These are phyloP conservation scores for Candida cerambycidarum DNA, from an alignment of 805 yeast genomes.

Conservation along the genomic window DNA sequence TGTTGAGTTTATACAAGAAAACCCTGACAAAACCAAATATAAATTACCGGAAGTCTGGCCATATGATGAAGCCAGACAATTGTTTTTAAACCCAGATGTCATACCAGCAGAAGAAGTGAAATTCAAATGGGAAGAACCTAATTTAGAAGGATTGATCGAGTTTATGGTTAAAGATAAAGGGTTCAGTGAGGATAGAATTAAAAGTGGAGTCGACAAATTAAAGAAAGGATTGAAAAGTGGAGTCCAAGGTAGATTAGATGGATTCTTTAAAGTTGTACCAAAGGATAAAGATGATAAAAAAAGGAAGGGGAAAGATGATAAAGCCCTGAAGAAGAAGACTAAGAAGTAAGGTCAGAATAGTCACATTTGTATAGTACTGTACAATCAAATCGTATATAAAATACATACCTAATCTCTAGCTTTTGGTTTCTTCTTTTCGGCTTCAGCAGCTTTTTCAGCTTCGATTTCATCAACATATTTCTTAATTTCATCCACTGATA, in stretches of 20 bases:
- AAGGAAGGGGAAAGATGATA: constrained; percentile 28
- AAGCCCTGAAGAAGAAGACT: constrained; percentile 30
- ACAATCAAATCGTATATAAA: neutral
- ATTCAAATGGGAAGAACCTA: constrained; percentile 87
- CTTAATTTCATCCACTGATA: constrained; percentile 71
- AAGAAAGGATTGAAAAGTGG: constrained; percentile 81
- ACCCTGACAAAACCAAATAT: constrained; percentile 59
- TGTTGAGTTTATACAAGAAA: constrained; percentile 58
- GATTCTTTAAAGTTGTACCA: constrained; percentile 75
- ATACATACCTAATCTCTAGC: constrained; percentile 19
- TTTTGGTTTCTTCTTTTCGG: constrained; percentile 63
- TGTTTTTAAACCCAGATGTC: constrained; percentile 84
- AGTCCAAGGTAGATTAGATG: constrained; percentile 89
- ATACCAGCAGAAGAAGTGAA: constrained; percentile 57
- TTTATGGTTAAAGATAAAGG: constrained; percentile 87
- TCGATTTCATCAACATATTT: constrained; percentile 79
- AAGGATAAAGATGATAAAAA: constrained; percentile 38
- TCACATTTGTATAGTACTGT: neutral
- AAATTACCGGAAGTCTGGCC: constrained; percentile 96
- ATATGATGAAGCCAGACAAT: constrained; percentile 77
- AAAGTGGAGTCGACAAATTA: constrained; percentile 81
- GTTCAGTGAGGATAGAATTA: constrained; percentile 88
- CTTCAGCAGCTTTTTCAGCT: constrained; percentile 81
- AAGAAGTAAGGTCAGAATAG: constrained; percentile 16
- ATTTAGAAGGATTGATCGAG: constrained; percentile 76